phyloP scores from a whole-genome alignment of 805 yeast genomes.

The Myxozyma nipponensis region DNA sequence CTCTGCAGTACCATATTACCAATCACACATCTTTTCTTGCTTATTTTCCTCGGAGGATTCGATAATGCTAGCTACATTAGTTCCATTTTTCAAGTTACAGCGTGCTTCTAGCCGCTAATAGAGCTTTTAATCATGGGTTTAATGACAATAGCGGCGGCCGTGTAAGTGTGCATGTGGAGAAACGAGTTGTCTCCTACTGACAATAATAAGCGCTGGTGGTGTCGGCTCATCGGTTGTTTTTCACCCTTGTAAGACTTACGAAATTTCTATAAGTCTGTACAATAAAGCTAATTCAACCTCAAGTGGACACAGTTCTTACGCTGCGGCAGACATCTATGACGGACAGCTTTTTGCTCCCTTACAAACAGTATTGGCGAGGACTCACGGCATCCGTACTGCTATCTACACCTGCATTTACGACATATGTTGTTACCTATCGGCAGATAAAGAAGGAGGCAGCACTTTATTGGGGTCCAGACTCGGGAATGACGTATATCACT shows the following conservation, averaged over 20 bases:
- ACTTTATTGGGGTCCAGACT: slow-evolving; percentile 11
- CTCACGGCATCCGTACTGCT: slow-evolving; percentile 39
- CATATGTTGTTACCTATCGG: slow-evolving; percentile 42
- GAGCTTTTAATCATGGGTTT: too few relatives aligned
- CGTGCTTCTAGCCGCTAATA: too few relatives aligned
- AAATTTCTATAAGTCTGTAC: too few relatives aligned
- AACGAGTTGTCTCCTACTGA: too few relatives aligned
- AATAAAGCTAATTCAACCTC: too few relatives aligned
- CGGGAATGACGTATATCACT: slow-evolving; percentile 12
- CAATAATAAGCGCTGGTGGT: slow-evolving; percentile 22
- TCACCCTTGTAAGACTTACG: slow-evolving; percentile 17
- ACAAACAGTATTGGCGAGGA: slow-evolving; percentile 35
- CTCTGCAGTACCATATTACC: too few relatives aligned
- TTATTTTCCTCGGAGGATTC: too few relatives aligned
- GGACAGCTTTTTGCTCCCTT: slow-evolving; percentile 11
- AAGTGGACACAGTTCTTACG: slow-evolving; percentile 24
- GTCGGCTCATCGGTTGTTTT: slow-evolving; percentile 24
- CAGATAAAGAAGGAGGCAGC: slow-evolving; percentile 37
- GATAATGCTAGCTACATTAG: too few relatives aligned
- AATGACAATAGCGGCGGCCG: background rate
- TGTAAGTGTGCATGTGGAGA: background rate
- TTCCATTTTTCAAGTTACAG: too few relatives aligned
- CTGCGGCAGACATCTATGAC: slow-evolving; percentile 21
- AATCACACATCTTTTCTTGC: too few relatives aligned
- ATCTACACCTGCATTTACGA: slow-evolving; percentile 43